Evolutionary conservation across 306 rosid genomes (phyloP).

Genomic region (Fragaria nilgerrensis): DNA sequence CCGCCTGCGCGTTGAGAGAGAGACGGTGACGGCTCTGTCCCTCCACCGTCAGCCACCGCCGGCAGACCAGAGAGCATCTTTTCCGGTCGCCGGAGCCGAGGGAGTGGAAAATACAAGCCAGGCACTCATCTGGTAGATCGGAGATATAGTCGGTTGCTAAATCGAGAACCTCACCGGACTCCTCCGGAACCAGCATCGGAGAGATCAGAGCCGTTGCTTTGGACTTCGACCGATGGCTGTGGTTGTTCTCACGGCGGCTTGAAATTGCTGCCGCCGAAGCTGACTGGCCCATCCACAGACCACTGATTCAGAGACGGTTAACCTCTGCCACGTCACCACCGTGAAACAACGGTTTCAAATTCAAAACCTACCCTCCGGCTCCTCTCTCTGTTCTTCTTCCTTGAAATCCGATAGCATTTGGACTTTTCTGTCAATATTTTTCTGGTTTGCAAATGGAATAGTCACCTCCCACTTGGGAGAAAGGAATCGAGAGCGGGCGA

Average conservation of each 20-base stretch:
- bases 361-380: too few relatives aligned
- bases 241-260: conserved; percentile 50
- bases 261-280: conserved; percentile 56
- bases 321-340: conserved; percentile 25
- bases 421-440: conserved; percentile 22
- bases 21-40: conserved; percentile 95
- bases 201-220: conserved; percentile 55
- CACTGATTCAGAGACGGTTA: conserved; percentile 17
- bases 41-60: conserved; percentile 80
- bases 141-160: conserved; percentile 55
- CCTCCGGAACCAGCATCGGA: conserved; percentile 37
- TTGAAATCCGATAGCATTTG: conserved; percentile 48
- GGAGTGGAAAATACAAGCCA: conserved; percentile 76
- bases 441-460: conserved; percentile 11
- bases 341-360: conserved; percentile 1
- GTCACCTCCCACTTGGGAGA: conserved; percentile 9
- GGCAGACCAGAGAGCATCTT: conserved; percentile 82
- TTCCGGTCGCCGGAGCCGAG: conserved; percentile 78
- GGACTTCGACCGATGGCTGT: conserved; percentile 40
- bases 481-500: conserved; percentile 17
- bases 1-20: conserved; percentile 69
- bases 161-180: conserved; percentile 9
- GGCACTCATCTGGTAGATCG: conserved; percentile 83
- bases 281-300: conserved; percentile 82
- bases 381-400: not conserved